Base-by-base conservation (phyloP, 164 flowering plant genomes). In the Echeveria elegans region DNA sequence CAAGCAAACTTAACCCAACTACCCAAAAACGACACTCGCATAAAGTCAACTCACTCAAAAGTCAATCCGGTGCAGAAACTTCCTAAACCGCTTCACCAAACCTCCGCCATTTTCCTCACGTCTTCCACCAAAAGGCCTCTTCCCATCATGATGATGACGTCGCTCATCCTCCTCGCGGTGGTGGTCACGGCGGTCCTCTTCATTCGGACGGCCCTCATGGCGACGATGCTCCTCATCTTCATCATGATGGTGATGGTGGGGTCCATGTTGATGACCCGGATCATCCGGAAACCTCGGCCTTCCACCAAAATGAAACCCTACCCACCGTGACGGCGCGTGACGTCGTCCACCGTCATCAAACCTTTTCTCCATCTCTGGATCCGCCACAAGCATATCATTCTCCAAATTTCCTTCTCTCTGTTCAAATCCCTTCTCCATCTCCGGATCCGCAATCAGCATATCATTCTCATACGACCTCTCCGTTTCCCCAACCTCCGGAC, bases 401-500 rank as follows among this genome's bases (percentile, higher is more conserved):
- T 40, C 45, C 45, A 40, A 40, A 40, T 8, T 7, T 31, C 64
- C 38, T 6, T 31, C 29, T 75, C 74, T 2, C 5, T 45, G n/a
- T 18, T 16, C 26, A 7, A 19, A 21, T 5, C 56, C 26, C 56
- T 6, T n/a, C 26, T n/a, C 56, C 56, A 7, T 50, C 56, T 50
- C 56, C 24, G 56, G 56, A 8, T 59, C 63, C 1, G 66, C 11
- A 48, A 70, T 5, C 40, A 82, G 48, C 86, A 78, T 79, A 71
- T 84, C 88, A 66, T 84, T 68, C 1, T 80, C 82, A 68, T 76
- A 78, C 24, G 77, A 24, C 6, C 69, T 9, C 50, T 69, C 67
- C n/a, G 59, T 47, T 56, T 30, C 68, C 53, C 60, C 63, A 14
- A 56, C 6, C 52, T 47, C 52, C 23, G 52, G 52, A 4, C 56